These are phyloP conservation scores for Sorghum bicolor DNA, from an alignment of 176 grass and related monocot genomes.

Conservation along the genomic window DNA sequence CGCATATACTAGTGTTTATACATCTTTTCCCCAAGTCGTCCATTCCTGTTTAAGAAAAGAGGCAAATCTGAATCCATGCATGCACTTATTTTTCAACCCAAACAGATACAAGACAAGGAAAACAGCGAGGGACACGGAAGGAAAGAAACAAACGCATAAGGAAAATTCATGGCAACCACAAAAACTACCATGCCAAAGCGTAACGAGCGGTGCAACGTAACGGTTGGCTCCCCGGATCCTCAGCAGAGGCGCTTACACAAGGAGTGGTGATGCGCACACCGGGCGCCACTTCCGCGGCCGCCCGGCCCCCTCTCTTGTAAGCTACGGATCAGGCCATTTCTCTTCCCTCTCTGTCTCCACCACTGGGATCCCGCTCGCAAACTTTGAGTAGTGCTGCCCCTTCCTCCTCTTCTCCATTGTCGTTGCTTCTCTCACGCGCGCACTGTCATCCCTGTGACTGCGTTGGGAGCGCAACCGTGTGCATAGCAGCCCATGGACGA, in stretches of 20 bases:
- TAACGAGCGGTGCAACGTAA: neutral
- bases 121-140: neutral
- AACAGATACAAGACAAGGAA: neutral
- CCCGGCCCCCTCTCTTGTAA: neutral
- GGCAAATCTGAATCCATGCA: neutral
- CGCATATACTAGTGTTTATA: neutral
- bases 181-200: neutral
- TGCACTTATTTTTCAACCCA: neutral
- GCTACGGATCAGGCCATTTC: conserved; percentile 10
- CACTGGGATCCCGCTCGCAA: neutral
- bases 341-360: no score
- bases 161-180: neutral
- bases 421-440: no score
- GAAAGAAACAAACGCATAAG: no score
- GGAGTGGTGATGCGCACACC: neutral
- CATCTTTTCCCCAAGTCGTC: neutral
- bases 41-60: neutral
- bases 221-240: neutral
- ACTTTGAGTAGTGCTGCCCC: neutral
- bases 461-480: neutral
- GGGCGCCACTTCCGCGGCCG: neutral
- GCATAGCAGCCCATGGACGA: conserved; percentile 29
- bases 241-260: neutral
- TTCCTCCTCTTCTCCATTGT: neutral
- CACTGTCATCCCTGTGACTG: neutral